Evolutionary conservation across 306 rosid genomes (phyloP), one percentile per base, ranked within the genome.

Genomic region (Clitoria ternatea): DNA sequence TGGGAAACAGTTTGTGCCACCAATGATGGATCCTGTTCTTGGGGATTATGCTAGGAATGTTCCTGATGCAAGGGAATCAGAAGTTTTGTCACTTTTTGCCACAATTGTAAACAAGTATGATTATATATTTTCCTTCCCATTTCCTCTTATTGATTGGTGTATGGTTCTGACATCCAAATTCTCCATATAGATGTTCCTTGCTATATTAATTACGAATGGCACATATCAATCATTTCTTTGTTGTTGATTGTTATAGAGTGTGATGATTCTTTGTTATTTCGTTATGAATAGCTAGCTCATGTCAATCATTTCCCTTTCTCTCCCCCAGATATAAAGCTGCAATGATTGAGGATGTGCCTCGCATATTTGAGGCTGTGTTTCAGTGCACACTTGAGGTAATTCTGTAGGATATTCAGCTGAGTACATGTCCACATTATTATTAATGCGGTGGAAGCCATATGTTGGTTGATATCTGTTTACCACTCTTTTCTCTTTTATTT

Each of bases 21-120:
- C 99, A 2, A 95, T 95, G 99, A 83, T 95, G 96, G 99, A 95
- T 86, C 97, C 97, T 7, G 96, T 95, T 52, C 92, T 95, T 5
- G 95, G 92, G 67, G 99, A 95, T 80, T 95, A 95, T 47, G 92
- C 97, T 23, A 86, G 99, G 83, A 95, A 95, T 86, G 87, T 91
- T 73, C 97, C 99, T 55, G 99, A 95, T 83, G 99, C 99, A 19
- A 87, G 99, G 76, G 99, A 95, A 73, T 91, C 99, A 0, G 99
- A 95, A 84, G 99, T 95, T 66, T 73, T 95, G 66, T 95, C 99
- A 24, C 96, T 94, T 61, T 94, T 94, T 91, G 99, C 99, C 40
- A 94, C 99, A 35, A 94, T 94, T 22, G 81, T 94, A 35, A 91
- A 94, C 61, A 94, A 91, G 99, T 94, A 94, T 54, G 23, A 18